phyloP scores from a whole-genome alignment of 202 grass and related monocot species.

The Elaeis oleifera region DNA sequence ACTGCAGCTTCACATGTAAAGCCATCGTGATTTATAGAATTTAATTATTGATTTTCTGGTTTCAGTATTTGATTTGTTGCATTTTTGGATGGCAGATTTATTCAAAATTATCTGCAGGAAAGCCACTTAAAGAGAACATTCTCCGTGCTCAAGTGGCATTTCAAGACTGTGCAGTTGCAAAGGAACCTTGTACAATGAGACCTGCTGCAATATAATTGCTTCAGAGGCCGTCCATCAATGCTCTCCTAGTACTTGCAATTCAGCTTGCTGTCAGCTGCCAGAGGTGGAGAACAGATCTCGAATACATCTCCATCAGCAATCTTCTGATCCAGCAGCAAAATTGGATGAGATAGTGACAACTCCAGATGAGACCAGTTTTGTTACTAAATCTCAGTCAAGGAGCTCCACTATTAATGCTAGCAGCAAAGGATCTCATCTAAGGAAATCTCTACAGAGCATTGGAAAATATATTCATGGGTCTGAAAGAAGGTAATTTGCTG shows the following conservation, averaged over 20 bases:
- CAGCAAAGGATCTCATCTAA: slow-evolving; percentile 72
- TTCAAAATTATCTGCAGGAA: slow-evolving; percentile 24
- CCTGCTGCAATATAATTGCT: slow-evolving; percentile 27
- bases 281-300: slow-evolving; percentile 28
- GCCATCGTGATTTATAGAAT: background rate
- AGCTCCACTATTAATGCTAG: slow-evolving; percentile 27
- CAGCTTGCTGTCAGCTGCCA: slow-evolving; percentile 16
- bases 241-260: slow-evolving; percentile 26
- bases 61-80: slow-evolving; percentile 14
- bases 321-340: slow-evolving; percentile 37
- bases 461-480: slow-evolving; percentile 75
- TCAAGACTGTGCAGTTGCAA: background rate
- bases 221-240: slow-evolving; percentile 25
- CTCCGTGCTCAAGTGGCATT: background rate
- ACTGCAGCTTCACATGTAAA: slow-evolving; percentile 2
- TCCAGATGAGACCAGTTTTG: slow-evolving; percentile 28
- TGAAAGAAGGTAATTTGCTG: slow-evolving; percentile 54
- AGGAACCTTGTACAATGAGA: slow-evolving; percentile 24
- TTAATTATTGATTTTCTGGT: slow-evolving; percentile 19
- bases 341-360: slow-evolving; percentile 16
- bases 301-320: slow-evolving; percentile 35
- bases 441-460: slow-evolving; percentile 83
- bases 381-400: slow-evolving; percentile 38
- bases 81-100: slow-evolving; percentile 32
- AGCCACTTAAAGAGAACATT: slow-evolving; percentile 27